Base-by-base conservation (phyloP, 1,284 basidiomycete species). In the Ceratorhiza oryzae-sativae region DNA sequence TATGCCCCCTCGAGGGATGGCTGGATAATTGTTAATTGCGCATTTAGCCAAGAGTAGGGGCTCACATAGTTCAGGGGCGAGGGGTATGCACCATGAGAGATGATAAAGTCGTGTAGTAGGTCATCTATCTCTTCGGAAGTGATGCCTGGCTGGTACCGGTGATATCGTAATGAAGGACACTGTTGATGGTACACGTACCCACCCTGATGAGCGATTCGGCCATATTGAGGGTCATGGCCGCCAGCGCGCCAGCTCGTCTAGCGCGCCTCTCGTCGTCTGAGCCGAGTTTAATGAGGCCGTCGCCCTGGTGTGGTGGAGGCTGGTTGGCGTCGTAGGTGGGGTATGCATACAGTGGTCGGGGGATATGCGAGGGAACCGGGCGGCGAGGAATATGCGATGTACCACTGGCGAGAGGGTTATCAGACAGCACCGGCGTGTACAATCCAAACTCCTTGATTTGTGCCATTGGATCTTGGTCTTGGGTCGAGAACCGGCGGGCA, bases 31-130 rank as follows among this genome's bases (percentile, higher is more conserved):
- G 42, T 58, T 41, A 70, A 46, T 51, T 12, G 92, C 82, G 77
- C 91, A 92, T 20, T 94, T 97, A 78, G 94, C 96, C 76, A 92
- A 93, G 39, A 93, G 92, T 5, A 95, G 94, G 78, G 97, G 8
- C 88, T 89, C 30, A 85, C 83, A 80, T 97, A 97, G 0, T 85
- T 85, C 39, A 97, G 81, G 0, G 95, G 94, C 1, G 94, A 95
- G 0, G 95, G 95, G 79, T 97, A 97, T 34, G 92, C 94, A n/a
- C 84, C 84, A 72, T 84, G 82, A 0, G 82, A 79, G 45, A 92
- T 76, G 72, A 95, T 90, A 73, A 86, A 88, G 12, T 89, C 84
- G 74, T 95, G 93, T 36, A 95, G 81, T 0, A 83, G 82, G 18
- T 81, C 80, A 78, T 96, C 93, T 63, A 96, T 88, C 9, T 83